These are phyloP conservation scores for Hypericum perforatum DNA, from an alignment of 345 rosid species.

Conservation along the genomic window DNA sequence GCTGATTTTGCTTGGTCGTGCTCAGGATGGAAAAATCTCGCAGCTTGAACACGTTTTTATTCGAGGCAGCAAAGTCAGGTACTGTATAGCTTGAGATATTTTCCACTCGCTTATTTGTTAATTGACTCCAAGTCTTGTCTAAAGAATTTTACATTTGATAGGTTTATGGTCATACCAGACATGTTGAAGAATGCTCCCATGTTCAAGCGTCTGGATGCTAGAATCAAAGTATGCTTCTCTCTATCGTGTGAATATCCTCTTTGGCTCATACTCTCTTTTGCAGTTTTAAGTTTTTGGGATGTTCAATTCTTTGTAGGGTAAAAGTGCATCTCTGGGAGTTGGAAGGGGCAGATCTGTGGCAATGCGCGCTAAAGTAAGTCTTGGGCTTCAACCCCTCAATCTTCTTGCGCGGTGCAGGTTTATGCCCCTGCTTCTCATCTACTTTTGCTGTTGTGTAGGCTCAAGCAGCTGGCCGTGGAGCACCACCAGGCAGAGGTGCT, in stretches of 20 bases:
- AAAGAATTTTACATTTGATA: slow-evolving; percentile 14
- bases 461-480: neutral
- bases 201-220: slow-evolving; percentile 87
- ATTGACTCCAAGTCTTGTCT: neutral
- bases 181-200: slow-evolving; percentile 97
- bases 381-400: neutral
- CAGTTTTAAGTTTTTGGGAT: slow-evolving; percentile 4
- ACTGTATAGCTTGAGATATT: neutral
- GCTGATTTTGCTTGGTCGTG: neutral
- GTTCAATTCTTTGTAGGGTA: slow-evolving; percentile 49
- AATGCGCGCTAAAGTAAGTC: slow-evolving; percentile 81
- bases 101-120: neutral
- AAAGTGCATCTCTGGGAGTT: slow-evolving; percentile 75
- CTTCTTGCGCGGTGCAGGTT: too few relatives aligned
- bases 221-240: slow-evolving; percentile 48
- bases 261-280: neutral
- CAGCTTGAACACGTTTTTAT: slow-evolving; percentile 97
- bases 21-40: slow-evolving; percentile 89
- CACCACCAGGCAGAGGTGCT: neutral
- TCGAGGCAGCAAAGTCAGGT: slow-evolving; percentile 99
- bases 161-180: slow-evolving; percentile 99
- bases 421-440: neutral
- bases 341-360: slow-evolving; percentile 92
- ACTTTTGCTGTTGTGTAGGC: neutral
- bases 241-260: slow-evolving; percentile 1